phyloP scores from a whole-genome alignment of 768 basidiomycete genomes.

The Tephrocybe sp. region DNA sequence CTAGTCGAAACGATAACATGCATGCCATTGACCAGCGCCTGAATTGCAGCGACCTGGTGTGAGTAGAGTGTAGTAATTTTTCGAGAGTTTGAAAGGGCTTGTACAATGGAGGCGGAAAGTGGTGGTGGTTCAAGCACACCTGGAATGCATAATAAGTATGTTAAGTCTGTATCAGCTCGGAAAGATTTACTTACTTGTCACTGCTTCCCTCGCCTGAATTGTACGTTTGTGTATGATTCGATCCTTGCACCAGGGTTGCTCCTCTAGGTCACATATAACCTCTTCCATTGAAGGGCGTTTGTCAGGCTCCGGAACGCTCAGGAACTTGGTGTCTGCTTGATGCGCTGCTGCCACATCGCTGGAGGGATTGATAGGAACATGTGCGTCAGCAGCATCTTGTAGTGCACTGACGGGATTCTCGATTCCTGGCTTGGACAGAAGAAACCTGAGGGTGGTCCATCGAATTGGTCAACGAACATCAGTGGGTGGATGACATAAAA shows the following conservation, averaged over 20 bases:
- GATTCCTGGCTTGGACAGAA: conserved; percentile 44
- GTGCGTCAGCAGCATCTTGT: conserved; percentile 62
- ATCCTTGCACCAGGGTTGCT: conserved; percentile 62
- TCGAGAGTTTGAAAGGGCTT: conserved; percentile 55
- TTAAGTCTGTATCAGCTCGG: not conserved
- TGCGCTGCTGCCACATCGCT: conserved; percentile 5
- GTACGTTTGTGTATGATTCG: conserved; percentile 64
- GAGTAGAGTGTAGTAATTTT: conserved; percentile 66
- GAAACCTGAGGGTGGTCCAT: conserved; percentile 45
- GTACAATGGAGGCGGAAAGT: conserved; percentile 52
- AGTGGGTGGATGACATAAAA: not conserved
- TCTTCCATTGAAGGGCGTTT: conserved; percentile 55
- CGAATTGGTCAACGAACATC: not conserved
- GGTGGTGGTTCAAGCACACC: conserved; percentile 52
- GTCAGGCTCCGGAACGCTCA: conserved; percentile 37
- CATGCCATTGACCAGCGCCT: conserved; percentile 50
- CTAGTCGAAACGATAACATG: conserved; percentile 88
- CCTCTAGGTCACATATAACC: conserved; percentile 55
- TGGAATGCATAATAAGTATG: conserved; percentile 19
- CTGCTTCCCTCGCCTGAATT: conserved; percentile 48
- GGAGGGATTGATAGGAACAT: conserved; percentile 67
- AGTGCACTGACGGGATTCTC: conserved; percentile 67
- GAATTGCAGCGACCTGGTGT: conserved; percentile 71
- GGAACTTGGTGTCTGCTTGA: conserved; percentile 9
- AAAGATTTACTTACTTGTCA: conserved; percentile 35